A percentile compares a stretch with the other conserved stretches of the same genome.
Evolutionary conservation across 305 asterid species (phyloP).

Genomic region (Plantago coronopus): DNA sequence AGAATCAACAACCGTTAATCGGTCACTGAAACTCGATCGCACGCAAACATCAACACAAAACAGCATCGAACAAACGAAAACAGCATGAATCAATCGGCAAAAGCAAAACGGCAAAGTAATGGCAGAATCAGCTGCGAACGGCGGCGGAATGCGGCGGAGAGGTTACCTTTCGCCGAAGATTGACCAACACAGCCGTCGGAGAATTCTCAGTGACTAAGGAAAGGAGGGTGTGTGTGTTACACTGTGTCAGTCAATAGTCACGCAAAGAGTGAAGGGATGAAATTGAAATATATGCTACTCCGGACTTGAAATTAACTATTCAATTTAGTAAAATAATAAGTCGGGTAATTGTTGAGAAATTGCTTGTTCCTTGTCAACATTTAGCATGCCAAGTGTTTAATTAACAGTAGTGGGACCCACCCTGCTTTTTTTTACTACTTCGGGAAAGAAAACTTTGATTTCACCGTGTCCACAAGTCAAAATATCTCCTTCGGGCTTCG

Average conservation of each 20-base stretch:
- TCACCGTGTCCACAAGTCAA: too few species aligned
- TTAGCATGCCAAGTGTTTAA: too few species aligned
- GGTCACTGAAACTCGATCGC: too few species aligned
- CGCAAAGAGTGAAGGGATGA: not conserved
- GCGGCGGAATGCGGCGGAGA: not conserved
- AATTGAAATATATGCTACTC: not conserved
- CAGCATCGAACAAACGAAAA: not conserved
- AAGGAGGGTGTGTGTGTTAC: not conserved
- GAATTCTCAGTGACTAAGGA: not conserved
- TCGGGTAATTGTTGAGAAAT: too few species aligned
- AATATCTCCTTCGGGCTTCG: too few species aligned
- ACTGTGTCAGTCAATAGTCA: not conserved
- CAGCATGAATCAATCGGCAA: not conserved
- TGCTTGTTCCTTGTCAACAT: too few species aligned
- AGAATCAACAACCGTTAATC: not conserved
- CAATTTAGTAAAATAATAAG: not conserved
- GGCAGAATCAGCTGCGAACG: not conserved
- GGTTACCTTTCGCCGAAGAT: not conserved
- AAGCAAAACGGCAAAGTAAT: not conserved
- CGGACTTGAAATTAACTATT: not conserved
- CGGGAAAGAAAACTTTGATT: too few species aligned
- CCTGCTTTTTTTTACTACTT: too few species aligned
- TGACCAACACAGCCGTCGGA: not conserved
- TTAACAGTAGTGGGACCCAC: too few species aligned
- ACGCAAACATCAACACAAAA: not conserved